These are phyloP conservation scores for Trichoderma sp. DNA, from an alignment of 2,329 filamentous ascomycete genomes.

Conservation along the genomic window DNA sequence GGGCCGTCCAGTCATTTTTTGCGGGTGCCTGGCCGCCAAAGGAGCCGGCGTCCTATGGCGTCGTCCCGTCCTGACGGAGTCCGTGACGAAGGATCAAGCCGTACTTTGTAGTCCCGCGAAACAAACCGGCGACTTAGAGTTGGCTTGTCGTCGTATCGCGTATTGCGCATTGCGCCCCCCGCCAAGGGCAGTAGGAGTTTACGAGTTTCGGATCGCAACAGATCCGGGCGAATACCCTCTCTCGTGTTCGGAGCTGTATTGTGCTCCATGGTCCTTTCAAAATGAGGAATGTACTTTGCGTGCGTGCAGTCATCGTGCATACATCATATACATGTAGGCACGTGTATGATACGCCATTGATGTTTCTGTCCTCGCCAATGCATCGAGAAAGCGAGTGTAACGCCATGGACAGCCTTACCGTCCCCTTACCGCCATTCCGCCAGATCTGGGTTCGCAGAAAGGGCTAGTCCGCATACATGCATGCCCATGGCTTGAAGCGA, in stretches of 20 bases:
- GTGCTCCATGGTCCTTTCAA: neutral
- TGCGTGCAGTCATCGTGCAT: neutral
- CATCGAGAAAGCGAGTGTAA: neutral
- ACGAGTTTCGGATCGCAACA: neutral
- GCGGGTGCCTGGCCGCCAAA: neutral
- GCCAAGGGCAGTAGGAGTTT: neutral
- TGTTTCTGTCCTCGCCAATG: neutral
- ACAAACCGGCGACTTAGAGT: neutral
- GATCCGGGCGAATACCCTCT: neutral
- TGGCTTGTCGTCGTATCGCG: neutral
- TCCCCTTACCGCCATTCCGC: neutral
- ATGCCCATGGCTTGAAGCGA: neutral
- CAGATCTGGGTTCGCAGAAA: slow-evolving; percentile 9
- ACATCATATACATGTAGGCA: neutral
- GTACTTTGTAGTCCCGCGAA: neutral
- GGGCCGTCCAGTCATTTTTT: neutral
- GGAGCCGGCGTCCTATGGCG: neutral
- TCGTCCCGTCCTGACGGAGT: neutral
- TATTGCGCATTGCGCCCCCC: neutral
- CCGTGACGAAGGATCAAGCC: neutral
- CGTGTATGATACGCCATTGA: neutral
- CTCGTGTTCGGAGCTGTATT: neutral
- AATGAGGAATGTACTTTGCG: neutral
- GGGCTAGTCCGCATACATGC: neutral
- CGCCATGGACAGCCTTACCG: slow-evolving; percentile 1